phyloP scores from a whole-genome alignment of 1,139 yeast species.

The Suhomyces anneliseae region DNA sequence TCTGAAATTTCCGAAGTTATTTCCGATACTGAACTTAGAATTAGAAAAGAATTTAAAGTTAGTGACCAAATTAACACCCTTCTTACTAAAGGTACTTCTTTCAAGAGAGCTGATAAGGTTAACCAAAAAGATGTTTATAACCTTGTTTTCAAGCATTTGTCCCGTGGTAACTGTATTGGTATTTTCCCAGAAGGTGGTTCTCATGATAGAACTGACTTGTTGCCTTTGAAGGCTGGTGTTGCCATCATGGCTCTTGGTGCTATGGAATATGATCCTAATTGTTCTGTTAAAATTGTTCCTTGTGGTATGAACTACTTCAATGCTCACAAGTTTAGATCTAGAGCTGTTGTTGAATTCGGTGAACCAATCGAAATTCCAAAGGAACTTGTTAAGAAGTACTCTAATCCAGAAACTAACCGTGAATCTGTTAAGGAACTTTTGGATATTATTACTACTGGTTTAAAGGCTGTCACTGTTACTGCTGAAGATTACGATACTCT shows the following conservation, averaged over 20 bases:
- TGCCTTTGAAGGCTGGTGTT: slow-evolving; percentile 49
- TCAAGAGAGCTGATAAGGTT: slow-evolving; percentile 75
- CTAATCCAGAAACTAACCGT: slow-evolving; percentile 62
- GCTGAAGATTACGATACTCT: slow-evolving; percentile 36
- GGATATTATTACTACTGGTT: slow-evolving; percentile 26
- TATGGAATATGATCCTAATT: slow-evolving; percentile 61
- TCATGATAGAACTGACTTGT: slow-evolving; percentile 40
- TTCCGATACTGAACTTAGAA: slow-evolving; percentile 70
- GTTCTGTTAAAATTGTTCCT: slow-evolving; percentile 50
- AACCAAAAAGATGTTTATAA: slow-evolving; percentile 83
- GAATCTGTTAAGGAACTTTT: slow-evolving; percentile 59
- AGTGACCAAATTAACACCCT: slow-evolving; percentile 42
- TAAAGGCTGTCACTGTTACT: slow-evolving; percentile 34
- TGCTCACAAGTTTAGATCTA: slow-evolving; percentile 46
- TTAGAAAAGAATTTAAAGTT: slow-evolving; percentile 71
- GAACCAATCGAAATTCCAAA: slow-evolving; percentile 41
- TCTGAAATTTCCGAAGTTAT: slow-evolving; percentile 67
- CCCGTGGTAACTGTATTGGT: slow-evolving; percentile 83
- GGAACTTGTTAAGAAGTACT: slow-evolving; percentile 60
- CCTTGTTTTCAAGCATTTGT: slow-evolving; percentile 77
- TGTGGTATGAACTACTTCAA: slow-evolving; percentile 50
- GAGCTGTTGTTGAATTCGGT: slow-evolving; percentile 50
- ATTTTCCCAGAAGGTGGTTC: slow-evolving; percentile 85
- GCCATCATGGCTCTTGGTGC: slow-evolving; percentile 52
- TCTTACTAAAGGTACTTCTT: slow-evolving; percentile 55